Base-by-base conservation (phyloP, 192 early-diverging fungal genomes). In the Gonapodya sp. region DNA sequence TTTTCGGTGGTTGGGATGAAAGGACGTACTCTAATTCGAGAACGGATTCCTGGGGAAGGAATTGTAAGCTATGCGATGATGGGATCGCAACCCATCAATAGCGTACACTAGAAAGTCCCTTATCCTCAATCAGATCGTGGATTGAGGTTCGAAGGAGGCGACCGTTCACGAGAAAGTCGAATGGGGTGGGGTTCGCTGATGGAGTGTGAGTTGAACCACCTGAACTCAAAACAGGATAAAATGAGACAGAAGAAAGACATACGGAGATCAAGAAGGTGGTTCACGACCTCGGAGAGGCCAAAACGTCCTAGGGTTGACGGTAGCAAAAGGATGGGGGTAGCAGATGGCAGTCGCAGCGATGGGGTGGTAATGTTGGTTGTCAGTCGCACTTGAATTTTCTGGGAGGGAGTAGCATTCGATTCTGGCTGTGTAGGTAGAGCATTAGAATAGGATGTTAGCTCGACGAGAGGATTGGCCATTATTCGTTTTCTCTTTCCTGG, bases 151-250 rank as follows among this genome's bases (percentile, higher is more conserved):
- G 87, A 81, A 99, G 89, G 81, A 98, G 94, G 86, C 96, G 91
- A n/a, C 93, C 94, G 81, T 96, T 93, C 34, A 95, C 91, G 80
- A 99, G 85, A 85, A 99, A 98, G 81, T 97, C 94, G 84, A 98
- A 98, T 31, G 96, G 94, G 18, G 94, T 85, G 14, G 93, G 93
- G 77, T 83, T 90, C 32, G 92, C 92, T 94, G 82, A 79, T 34
- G 36, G 18, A 35, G 73, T 30, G 24, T 14, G 2, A 77, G 18
- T 16, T 77, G 18, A 77, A 2, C 75, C 8, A 77, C 34, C 30
- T 77, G 75, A 34, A 18, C 75, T 8, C 46, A 8, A 8, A 64
- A 64, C 24, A n/a, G n/a, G n/a, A n/a, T n/a, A n/a, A 77, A 18
- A 77, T 8, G 18, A 33, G 8, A 77, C 75, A 32, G 75, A 32